phyloP scores from a whole-genome alignment of 1,284 basidiomycete species.

The Trametes versicolor region DNA sequence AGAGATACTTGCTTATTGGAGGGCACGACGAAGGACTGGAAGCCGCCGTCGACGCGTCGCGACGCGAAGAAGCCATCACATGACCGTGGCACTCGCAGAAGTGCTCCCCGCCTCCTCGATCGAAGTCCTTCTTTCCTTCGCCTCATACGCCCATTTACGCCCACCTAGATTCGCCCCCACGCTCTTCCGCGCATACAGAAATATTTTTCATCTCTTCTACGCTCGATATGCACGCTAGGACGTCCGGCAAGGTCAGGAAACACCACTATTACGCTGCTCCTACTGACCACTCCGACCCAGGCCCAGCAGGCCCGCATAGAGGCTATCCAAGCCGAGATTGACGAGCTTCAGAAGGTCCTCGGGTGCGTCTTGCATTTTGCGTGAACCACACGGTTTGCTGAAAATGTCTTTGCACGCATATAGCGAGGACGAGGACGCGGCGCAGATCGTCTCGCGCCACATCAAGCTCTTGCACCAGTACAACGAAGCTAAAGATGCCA shows the following conservation, averaged over 20 bases:
- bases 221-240: constrained; percentile 4
- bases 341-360: constrained; percentile 58
- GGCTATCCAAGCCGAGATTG: constrained; percentile 63
- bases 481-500: constrained; percentile 84
- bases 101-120: neutral
- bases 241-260: constrained; percentile 4
- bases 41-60: neutral
- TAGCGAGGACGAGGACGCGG: constrained; percentile 65
- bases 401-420: neutral
- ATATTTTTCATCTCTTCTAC: neutral
- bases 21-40: neutral
- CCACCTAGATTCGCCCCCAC: neutral
- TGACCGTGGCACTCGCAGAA: constrained; percentile 2
- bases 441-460: constrained; percentile 72
- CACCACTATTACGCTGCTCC: neutral
- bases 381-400: neutral
- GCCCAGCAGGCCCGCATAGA: constrained; percentile 63
- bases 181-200: no score
- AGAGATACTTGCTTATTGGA: no score
- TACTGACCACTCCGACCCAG: constrained; percentile 41
- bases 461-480: constrained; percentile 79
- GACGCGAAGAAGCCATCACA: constrained; percentile 9
- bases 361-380: constrained; percentile 52
- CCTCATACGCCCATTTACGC: neutral
- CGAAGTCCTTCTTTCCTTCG: neutral